Percentiles rank a stretch among this genome's conserved stretches.
These are phyloP conservation scores for Lineolata rhizophorae DNA, from an alignment of 495 filamentous ascomycete species.

Conservation along the genomic window DNA sequence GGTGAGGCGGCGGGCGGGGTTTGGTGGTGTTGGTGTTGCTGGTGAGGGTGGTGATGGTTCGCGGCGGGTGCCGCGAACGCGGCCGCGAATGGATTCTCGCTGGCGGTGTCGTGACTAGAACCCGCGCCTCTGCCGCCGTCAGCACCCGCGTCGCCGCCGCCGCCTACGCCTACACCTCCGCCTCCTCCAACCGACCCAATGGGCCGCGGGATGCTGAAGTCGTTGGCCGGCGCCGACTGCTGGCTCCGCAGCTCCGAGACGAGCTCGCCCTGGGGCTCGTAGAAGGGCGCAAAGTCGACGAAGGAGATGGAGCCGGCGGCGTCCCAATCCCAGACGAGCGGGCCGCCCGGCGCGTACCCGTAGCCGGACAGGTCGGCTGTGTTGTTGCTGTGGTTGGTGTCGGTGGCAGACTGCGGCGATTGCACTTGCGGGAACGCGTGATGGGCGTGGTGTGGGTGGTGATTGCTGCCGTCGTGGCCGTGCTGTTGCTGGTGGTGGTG, in stretches of 20 bases:
- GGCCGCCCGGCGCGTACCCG: slow-evolving; percentile 6
- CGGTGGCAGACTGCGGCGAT: no score
- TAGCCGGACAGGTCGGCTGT: no score
- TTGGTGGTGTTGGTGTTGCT: no score
- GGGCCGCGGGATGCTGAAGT: slow-evolving; percentile 15
- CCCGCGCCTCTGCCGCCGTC: neutral
- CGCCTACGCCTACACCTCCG: no score
- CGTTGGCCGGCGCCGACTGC: slow-evolving; percentile 7
- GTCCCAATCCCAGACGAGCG: slow-evolving; percentile 15
- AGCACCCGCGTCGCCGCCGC: neutral
- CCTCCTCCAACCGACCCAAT: slow-evolving; percentile 4
- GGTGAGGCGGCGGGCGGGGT: slow-evolving; percentile 8
- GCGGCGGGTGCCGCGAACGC: slow-evolving; percentile 3
- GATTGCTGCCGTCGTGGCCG: no score
- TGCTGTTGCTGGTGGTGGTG: no score
- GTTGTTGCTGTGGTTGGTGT: no score
- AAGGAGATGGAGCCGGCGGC: slow-evolving; percentile 10
- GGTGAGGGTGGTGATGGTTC: neutral
- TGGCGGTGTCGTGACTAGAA: neutral
- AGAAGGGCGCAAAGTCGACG: slow-evolving; percentile 13
- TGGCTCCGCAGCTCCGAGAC: slow-evolving; percentile 11
- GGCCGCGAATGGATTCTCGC: neutral
- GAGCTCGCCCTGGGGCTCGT: slow-evolving; percentile 20
- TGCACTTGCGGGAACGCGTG: no score
- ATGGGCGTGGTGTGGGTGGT: no score